These are phyloP conservation scores for Macrolepiota dolichaula DNA, from an alignment of 768 basidiomycete genomes.

Conservation along the genomic window DNA sequence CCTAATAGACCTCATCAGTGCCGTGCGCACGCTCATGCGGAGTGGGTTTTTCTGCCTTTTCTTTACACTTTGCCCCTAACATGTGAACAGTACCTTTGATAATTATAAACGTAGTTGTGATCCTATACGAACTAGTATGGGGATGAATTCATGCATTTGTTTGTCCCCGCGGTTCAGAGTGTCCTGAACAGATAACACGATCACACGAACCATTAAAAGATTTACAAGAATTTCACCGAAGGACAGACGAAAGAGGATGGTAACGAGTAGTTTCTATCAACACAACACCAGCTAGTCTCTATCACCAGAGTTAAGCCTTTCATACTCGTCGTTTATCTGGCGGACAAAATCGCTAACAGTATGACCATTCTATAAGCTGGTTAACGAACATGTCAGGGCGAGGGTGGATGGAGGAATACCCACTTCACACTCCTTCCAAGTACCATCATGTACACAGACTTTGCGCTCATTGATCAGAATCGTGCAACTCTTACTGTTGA, in stretches of 20 bases:
- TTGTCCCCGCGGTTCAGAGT: background rate
- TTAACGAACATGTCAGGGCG: background rate
- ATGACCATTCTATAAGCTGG: constrained; percentile 61
- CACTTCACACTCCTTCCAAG: constrained; percentile 81
- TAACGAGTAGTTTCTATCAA: no score
- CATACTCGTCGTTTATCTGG: constrained; percentile 74
- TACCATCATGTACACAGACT: constrained; percentile 74
- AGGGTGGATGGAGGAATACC: constrained; percentile 10
- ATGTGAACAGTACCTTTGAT: constrained; percentile 80
- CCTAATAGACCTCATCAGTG: constrained; percentile 89
- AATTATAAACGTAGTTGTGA: constrained; percentile 80
- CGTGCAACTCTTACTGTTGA: constrained; percentile 78
- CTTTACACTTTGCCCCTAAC: background rate
- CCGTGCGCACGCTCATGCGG: constrained; percentile 94
- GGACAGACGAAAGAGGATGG: background rate
- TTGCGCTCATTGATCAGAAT: constrained; percentile 66
- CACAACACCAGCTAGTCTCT: no score
- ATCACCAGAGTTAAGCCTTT: constrained; percentile 47
- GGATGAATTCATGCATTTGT: constrained; percentile 32
- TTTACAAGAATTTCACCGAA: background rate
- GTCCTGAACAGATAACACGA: background rate
- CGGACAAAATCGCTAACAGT: constrained; percentile 67
- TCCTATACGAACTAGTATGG: constrained; percentile 79
- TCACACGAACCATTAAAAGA: background rate
- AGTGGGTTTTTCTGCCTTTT: constrained; percentile 57